phyloP scores from a whole-genome alignment of 2,329 filamentous ascomycete genomes.

The Cercospora nicotianae region DNA sequence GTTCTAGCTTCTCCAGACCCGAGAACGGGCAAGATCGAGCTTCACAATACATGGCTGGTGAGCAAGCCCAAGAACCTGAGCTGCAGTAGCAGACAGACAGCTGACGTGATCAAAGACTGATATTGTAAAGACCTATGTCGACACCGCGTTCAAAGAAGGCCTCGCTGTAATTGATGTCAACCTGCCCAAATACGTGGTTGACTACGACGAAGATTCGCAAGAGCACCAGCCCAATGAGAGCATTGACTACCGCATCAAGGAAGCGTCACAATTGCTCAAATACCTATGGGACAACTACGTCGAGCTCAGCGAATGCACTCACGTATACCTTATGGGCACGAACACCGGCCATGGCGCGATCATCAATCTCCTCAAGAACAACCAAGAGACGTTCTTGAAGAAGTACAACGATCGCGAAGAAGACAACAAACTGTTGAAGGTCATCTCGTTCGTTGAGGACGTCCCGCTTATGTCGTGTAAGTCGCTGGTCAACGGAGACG shows the following conservation, averaged over 20 bases:
- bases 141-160: slow-evolving; percentile 73
- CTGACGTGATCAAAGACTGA: slow-evolving; percentile 67
- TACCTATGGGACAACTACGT: slow-evolving; percentile 99
- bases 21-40: slow-evolving; percentile 67
- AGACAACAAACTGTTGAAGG: slow-evolving; percentile 66
- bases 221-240: slow-evolving; percentile 52
- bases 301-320: slow-evolving; percentile 67
- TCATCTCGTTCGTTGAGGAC: slow-evolving; percentile 79
- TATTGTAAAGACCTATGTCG: slow-evolving; percentile 74
- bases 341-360: slow-evolving; percentile 87
- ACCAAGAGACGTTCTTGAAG: slow-evolving; percentile 2
- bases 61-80: slow-evolving; percentile 42
- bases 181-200: slow-evolving; percentile 73
- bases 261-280: slow-evolving; percentile 68
- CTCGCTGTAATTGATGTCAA: slow-evolving; percentile 92
- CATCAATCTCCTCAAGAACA: slow-evolving; percentile 68
- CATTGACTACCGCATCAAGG: slow-evolving; percentile 41
- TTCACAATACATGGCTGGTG: slow-evolving; percentile 88
- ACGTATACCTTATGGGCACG: slow-evolving; percentile 83
- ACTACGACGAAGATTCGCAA: slow-evolving; percentile 45
- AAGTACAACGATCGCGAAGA: slow-evolving; percentile 61
- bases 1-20: slow-evolving; percentile 46
- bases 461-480: slow-evolving; percentile 73
- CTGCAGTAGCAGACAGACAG: slow-evolving; percentile 37
- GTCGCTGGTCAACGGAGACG: slow-evolving; percentile 53